Conservation (phyloP, 75 land plant species). For the Cryptomeria japonica region DNA sequence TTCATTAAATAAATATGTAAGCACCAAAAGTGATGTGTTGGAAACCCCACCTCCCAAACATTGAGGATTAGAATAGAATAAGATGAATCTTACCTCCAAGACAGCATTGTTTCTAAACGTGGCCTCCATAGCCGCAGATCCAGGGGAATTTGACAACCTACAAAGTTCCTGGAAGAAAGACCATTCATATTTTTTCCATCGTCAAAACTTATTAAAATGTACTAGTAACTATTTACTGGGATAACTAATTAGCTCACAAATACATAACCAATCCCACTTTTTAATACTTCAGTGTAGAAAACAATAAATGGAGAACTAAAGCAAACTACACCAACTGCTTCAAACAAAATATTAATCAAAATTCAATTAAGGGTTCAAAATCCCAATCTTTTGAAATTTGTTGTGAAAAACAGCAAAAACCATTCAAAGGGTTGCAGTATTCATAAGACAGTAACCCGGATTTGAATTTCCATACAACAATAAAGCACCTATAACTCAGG, state of each 20-base stretch:
- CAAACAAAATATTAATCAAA: too few relatives aligned
- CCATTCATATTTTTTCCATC: background rate
- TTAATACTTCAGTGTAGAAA: background rate
- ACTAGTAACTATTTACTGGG: background rate
- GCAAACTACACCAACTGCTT: background rate
- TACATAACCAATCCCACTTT: background rate
- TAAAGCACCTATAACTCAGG: background rate
- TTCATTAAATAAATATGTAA: background rate
- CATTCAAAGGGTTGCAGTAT: background rate
- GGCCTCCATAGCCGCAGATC: background rate
- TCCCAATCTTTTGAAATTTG: background rate
- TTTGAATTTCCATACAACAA: background rate
- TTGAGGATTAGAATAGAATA: background rate
- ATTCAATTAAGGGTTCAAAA: background rate
- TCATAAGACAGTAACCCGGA: background rate
- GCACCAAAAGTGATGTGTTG: background rate
- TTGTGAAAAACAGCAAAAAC: background rate
- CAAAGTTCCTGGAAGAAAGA: background rate
- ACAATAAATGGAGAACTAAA: background rate
- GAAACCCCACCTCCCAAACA: background rate
- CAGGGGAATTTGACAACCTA: background rate
- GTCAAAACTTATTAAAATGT: background rate
- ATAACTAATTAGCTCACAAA: background rate
- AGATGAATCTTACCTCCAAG: slow-evolving; percentile 47
- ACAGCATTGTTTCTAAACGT: slow-evolving; percentile 24